These are phyloP conservation scores for Gaultheria prostrata DNA, from an alignment of 148 eudicot genomes.

Conservation along the genomic window DNA sequence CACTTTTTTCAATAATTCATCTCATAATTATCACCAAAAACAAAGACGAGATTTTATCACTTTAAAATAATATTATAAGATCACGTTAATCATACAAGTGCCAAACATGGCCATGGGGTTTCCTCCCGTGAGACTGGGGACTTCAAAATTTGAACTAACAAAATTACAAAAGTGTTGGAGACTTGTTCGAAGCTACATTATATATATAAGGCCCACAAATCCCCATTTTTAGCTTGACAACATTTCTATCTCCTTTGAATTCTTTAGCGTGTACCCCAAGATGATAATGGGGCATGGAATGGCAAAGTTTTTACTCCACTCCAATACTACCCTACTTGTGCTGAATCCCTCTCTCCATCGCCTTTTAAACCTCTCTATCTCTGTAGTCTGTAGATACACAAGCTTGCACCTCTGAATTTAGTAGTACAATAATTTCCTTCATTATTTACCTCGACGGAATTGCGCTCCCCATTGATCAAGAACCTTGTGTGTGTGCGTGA, in stretches of 20 bases:
- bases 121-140: not conserved
- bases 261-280: not conserved
- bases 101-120: not conserved
- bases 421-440: not conserved
- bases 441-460: not conserved
- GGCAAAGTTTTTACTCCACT: not conserved
- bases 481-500: not conserved
- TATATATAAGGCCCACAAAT: too few relatives aligned
- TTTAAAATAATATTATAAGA: too few relatives aligned
- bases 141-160: not conserved
- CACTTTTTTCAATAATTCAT: not conserved
- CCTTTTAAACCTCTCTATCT: not conserved
- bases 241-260: not conserved
- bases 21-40: not conserved
- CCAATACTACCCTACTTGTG: not conserved
- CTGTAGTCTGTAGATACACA: not conserved
- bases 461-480: not conserved
- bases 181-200: not conserved
- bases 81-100: too few relatives aligned
- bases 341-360: not conserved
- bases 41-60: not conserved
- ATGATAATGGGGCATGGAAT: constrained; percentile 6
- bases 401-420: not conserved
- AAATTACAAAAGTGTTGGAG: not conserved
- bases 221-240: not conserved